Evolutionary conservation across 1,284 basidiomycete genomes (phyloP).

Genomic region (Fistulinella cinereoalba): DNA sequence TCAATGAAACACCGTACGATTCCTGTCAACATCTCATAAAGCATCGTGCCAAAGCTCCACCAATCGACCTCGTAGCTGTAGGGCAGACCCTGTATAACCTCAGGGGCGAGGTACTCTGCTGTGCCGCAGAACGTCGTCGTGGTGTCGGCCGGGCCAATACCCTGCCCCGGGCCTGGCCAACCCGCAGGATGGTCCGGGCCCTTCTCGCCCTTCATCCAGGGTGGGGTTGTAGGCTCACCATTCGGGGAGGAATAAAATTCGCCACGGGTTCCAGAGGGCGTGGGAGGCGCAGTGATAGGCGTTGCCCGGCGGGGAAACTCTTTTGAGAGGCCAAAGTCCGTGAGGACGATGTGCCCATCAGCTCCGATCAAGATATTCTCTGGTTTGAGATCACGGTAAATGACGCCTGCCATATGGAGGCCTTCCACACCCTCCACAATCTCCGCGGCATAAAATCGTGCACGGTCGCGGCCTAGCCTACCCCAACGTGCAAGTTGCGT

Average conservation of each 20-base stretch:
- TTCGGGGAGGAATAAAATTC: slow-evolving; percentile 49
- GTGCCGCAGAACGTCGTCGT: slow-evolving; percentile 89
- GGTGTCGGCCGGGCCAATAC: slow-evolving; percentile 51
- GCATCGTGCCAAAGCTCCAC: slow-evolving; percentile 98
- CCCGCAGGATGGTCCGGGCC: slow-evolving; percentile 46
- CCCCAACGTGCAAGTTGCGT: slow-evolving; percentile 96
- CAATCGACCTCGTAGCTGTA: slow-evolving; percentile 97
- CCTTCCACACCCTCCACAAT: slow-evolving; percentile 95
- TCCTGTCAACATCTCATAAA: slow-evolving; percentile 92
- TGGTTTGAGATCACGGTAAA: slow-evolving; percentile 88
- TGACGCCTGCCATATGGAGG: slow-evolving; percentile 81
- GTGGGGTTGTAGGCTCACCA: slow-evolving; percentile 51
- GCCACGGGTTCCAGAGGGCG: slow-evolving; percentile 50
- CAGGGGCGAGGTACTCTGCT: slow-evolving; percentile 91
- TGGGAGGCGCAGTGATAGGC: slow-evolving; percentile 50
- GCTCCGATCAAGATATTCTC: slow-evolving; percentile 94
- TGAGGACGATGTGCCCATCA: slow-evolving; percentile 93
- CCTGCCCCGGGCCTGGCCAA: slow-evolving; percentile 56
- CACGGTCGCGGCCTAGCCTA: slow-evolving; percentile 85
- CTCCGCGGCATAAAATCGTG: slow-evolving; percentile 94
- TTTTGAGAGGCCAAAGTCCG: slow-evolving; percentile 92
- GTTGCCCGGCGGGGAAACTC: slow-evolving; percentile 65
- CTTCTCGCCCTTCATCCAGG: slow-evolving; percentile 69
- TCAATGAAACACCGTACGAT: slow-evolving; percentile 58
- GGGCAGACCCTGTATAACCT: slow-evolving; percentile 87